Percentiles rank a stretch among this genome's conserved stretches.
Evolutionary conservation across 2,329 filamentous ascomycete species (phyloP).

Genomic region (Ophiobolus disseminans): DNA sequence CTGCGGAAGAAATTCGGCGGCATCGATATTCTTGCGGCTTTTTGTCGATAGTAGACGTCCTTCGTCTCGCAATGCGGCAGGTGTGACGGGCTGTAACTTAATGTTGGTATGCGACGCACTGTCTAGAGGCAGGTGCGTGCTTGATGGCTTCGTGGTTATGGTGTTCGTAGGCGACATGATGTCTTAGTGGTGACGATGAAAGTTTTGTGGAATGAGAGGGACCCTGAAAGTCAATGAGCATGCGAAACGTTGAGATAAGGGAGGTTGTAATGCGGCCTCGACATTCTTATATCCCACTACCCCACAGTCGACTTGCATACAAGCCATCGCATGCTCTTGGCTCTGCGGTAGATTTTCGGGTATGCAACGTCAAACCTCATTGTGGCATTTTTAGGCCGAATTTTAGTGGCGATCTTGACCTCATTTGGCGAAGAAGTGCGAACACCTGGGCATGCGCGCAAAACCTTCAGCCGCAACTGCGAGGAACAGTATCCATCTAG

Average conservation of each 20-base stretch:
- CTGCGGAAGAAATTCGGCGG: slow-evolving; percentile 49
- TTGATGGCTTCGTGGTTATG: slow-evolving; percentile 5
- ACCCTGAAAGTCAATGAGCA: not conserved
- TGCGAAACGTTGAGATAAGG: not conserved
- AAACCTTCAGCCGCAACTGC: too few relatives aligned
- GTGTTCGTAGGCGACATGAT: slow-evolving; percentile 20
- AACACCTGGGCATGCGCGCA: too few relatives aligned
- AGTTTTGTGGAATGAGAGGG: not conserved
- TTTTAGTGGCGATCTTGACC: not conserved
- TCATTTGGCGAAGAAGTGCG: not conserved
- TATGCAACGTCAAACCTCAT: too few relatives aligned
- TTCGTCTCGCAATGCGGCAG: slow-evolving; percentile 2
- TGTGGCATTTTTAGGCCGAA: not conserved
- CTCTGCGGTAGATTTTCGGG: too few relatives aligned
- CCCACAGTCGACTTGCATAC: too few relatives aligned
- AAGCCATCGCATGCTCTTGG: not conserved
- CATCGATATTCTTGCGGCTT: slow-evolving; percentile 22
- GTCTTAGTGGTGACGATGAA: not conserved
- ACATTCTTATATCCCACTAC: too few relatives aligned
- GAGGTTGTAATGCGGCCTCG: too few relatives aligned
- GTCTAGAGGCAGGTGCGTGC: not conserved
- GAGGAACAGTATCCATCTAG: not conserved
- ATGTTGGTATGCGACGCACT: slow-evolving; percentile 8
- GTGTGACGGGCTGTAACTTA: slow-evolving; percentile 11
- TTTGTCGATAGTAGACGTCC: slow-evolving; percentile 4